phyloP scores from a whole-genome alignment of 163 green algal genomes.

The Botryococcus braunii region DNA sequence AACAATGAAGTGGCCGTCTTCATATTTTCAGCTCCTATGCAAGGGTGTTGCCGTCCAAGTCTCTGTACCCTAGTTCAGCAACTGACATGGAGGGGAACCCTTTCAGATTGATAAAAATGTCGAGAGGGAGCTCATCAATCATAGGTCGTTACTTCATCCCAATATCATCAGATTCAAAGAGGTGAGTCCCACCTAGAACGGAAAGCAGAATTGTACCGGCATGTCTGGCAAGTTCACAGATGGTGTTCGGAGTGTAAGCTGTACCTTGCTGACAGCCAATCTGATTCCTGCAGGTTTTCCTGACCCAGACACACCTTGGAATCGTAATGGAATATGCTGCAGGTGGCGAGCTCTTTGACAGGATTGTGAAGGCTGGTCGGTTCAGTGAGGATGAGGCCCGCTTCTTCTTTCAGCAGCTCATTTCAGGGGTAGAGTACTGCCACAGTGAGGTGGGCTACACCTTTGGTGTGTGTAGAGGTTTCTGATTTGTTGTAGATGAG shows the following conservation, averaged over 20 bases:
- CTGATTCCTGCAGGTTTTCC: conserved; percentile 49
- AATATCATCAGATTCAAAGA: conserved; percentile 96
- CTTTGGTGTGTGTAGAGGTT: too few relatives aligned
- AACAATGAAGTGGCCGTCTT: too few relatives aligned
- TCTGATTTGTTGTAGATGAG: too few relatives aligned
- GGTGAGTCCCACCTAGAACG: too few relatives aligned
- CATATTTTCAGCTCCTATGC: too few relatives aligned
- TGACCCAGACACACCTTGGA: conserved; percentile 80
- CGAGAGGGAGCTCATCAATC: conserved; percentile 96
- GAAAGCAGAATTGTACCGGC: neutral
- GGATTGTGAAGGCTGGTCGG: conserved; percentile 98
- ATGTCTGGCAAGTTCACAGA: too few relatives aligned
- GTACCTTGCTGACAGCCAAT: neutral
- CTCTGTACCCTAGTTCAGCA: too few relatives aligned
- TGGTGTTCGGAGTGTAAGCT: neutral
- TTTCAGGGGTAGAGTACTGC: conserved; percentile 94
- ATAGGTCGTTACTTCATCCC: conserved; percentile 79
- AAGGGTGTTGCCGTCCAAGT: too few relatives aligned
- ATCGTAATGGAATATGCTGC: conserved; percentile 97
- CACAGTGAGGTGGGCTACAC: conserved; percentile 53
- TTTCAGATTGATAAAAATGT: conserved; percentile 98
- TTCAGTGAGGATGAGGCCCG: conserved; percentile 94
- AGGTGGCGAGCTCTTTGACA: conserved; percentile 95
- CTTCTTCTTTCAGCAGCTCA: conserved; percentile 98
- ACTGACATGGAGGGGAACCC: too few relatives aligned